phyloP scores from a whole-genome alignment of 345 rosid species.

The Lagerstroemia speciosa region DNA sequence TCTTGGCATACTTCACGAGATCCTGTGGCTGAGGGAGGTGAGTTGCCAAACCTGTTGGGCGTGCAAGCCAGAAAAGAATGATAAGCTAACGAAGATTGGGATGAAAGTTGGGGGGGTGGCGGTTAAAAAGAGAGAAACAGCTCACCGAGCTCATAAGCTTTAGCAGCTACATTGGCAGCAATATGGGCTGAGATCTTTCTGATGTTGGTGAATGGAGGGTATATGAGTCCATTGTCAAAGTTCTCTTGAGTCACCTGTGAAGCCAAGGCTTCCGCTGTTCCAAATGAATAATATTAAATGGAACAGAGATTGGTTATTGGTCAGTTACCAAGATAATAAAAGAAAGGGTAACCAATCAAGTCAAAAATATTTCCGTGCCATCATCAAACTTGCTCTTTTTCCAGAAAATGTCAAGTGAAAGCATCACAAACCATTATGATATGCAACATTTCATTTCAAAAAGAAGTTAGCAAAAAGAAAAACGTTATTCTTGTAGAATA shows the following conservation, averaged over 20 bases:
- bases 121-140: neutral
- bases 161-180: constrained; percentile 90
- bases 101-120: neutral
- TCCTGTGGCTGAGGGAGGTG: constrained; percentile 72
- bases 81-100: neutral
- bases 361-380: neutral
- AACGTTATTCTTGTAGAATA: neutral
- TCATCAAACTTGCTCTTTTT: neutral
- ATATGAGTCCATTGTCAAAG: constrained; percentile 71
- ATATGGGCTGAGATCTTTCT: constrained; percentile 91
- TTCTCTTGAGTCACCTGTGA: constrained; percentile 59
- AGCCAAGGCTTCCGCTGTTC: constrained; percentile 84
- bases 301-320: neutral
- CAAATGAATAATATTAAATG: constrained; percentile 5
- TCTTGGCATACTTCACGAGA: constrained; percentile 67
- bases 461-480: neutral
- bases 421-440: neutral
- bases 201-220: constrained; percentile 76
- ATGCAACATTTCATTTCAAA: neutral
- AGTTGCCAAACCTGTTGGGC: constrained; percentile 63
- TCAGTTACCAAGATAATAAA: neutral
- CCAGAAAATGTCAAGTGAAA: neutral
- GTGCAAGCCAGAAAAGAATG: no score
- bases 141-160: constrained; percentile 91
- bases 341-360: neutral